Evolutionary conservation across 768 basidiomycete genomes (phyloP), one percentile per base, ranked within the genome.

Genomic region (Suillus bovinus): DNA sequence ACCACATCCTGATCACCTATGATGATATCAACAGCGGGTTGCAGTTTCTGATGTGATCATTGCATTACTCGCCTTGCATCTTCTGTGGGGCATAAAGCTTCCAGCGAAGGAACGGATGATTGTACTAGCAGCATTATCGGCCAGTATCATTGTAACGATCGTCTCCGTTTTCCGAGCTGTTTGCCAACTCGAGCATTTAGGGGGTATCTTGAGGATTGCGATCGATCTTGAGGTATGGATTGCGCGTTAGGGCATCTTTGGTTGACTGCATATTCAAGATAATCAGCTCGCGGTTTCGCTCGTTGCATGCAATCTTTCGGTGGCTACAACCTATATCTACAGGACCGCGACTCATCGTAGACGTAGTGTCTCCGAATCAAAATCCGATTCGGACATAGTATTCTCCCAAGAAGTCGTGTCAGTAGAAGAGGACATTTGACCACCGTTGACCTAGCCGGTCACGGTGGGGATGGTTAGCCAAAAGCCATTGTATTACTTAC

Each of bases 111-210:
- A 75, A 31, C 76, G 78, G n/a, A 72, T 82, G 42, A 75, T 81
- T 63, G 67, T 83, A 58, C 58, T 73, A 14, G 64, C 67, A 0
- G 82, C 84, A 55, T 85, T 86, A 69, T 84, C 84, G 11, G 78
- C 85, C 11, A 83, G 82, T 57, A 78, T 84, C 61, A 70, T 80
- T 57, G 84, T 82, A 7, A 84, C 79, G 9, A 66, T 80, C 41
- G 78, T 78, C 55, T 77, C 75, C 58, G 68, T 74, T 14, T 78
- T 84, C 3, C 84, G 84, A 53, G 80, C 80, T 0, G 68, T 59
- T 4, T 74, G 73, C 33, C 77, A 79, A 64, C 79, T 85, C 58
- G 69, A 79, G 24, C 65, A 53, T 1, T 27, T 50, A 9, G 8
- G 53, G 10, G 67, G 64, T 22, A 41, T 55, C 24, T 60, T 44